Conservation (phyloP, 139 green algal genomes). For the Penium margaritaceum region DNA sequence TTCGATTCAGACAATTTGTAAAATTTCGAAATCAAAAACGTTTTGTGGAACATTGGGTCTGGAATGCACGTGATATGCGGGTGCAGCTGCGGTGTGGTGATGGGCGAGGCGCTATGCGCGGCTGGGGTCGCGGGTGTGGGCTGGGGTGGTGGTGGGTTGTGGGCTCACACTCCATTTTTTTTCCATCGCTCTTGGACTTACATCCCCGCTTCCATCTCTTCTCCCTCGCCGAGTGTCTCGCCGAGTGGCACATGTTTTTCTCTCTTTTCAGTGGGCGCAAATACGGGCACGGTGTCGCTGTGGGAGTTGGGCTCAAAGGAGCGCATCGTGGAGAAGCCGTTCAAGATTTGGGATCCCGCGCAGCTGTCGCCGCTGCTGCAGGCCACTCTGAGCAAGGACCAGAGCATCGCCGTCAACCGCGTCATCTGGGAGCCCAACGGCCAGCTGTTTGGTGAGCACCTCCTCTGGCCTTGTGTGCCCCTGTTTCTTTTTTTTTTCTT, state of each 20-base stretch:
- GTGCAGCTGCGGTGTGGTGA: too few relatives aligned
- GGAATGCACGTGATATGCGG: too few relatives aligned
- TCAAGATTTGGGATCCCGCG: constrained; percentile 37
- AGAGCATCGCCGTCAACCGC: constrained; percentile 26
- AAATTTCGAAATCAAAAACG: too few relatives aligned
- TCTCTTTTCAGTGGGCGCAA: constrained; percentile 34
- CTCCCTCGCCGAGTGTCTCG: too few relatives aligned
- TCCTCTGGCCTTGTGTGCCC: neutral
- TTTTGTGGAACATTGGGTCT: too few relatives aligned
- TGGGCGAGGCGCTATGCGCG: neutral
- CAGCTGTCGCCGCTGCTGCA: constrained; percentile 28
- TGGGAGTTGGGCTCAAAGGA: constrained; percentile 41
- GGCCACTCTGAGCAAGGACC: constrained; percentile 28
- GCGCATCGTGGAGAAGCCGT: constrained; percentile 33
- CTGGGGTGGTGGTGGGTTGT: too few relatives aligned
- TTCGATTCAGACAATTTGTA: too few relatives aligned
- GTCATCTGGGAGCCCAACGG: constrained; percentile 38
- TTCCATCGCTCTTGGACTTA: neutral
- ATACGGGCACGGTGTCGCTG: constrained; percentile 38
- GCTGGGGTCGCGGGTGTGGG: neutral
- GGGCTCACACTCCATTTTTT: too few relatives aligned
- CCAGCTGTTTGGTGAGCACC: constrained; percentile 30
- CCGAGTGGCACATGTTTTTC: too few relatives aligned
- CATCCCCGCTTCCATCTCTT: neutral
- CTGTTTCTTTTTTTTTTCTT: neutral